Percentiles rank a stretch among this genome's conserved stretches.
Evolutionary conservation across 495 filamentous ascomycete genomes (phyloP).

Genomic region (Xylaria scruposa): DNA sequence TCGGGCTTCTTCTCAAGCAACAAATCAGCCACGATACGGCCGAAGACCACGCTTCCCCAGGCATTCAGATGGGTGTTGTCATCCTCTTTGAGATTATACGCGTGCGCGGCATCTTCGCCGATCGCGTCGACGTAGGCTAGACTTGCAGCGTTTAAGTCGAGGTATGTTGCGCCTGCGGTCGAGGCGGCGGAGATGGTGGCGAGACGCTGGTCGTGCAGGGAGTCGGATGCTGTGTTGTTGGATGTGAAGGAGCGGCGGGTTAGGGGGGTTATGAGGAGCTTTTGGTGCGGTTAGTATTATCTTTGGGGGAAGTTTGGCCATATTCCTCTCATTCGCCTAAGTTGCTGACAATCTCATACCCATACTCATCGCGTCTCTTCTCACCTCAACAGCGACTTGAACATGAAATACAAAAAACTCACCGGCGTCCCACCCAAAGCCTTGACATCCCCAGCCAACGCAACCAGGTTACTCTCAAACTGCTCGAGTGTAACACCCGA

Average conservation of each 20-base stretch:
- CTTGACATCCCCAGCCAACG: slow-evolving; percentile 47
- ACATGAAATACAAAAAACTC: not conserved
- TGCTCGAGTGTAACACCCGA: slow-evolving; percentile 45
- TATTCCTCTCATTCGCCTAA: too few species aligned
- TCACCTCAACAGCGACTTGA: too few species aligned
- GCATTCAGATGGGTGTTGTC: slow-evolving; percentile 58
- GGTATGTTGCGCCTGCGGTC: slow-evolving; percentile 33
- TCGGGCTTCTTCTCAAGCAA: slow-evolving; percentile 35
- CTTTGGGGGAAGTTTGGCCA: too few species aligned
- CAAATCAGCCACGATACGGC: slow-evolving; percentile 52
- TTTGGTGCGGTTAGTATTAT: not conserved
- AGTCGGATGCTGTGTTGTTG: slow-evolving; percentile 43
- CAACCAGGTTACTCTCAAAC: slow-evolving; percentile 50
- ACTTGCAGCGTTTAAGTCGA: slow-evolving; percentile 55
- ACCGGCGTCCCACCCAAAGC: slow-evolving; percentile 49
- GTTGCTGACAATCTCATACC: not conserved
- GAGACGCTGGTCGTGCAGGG: slow-evolving; percentile 46
- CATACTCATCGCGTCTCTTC: not conserved
- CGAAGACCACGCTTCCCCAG: slow-evolving; percentile 53
- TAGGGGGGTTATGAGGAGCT: slow-evolving; percentile 49
- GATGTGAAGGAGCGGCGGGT: slow-evolving; percentile 46
- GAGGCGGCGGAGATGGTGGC: slow-evolving; percentile 51
- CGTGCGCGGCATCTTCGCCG: slow-evolving; percentile 45
- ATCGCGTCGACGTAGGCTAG: slow-evolving; percentile 54
- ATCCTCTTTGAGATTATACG: slow-evolving; percentile 46